Conservation (phyloP, 768 basidiomycete genomes). For the Lentinula edodes region DNA sequence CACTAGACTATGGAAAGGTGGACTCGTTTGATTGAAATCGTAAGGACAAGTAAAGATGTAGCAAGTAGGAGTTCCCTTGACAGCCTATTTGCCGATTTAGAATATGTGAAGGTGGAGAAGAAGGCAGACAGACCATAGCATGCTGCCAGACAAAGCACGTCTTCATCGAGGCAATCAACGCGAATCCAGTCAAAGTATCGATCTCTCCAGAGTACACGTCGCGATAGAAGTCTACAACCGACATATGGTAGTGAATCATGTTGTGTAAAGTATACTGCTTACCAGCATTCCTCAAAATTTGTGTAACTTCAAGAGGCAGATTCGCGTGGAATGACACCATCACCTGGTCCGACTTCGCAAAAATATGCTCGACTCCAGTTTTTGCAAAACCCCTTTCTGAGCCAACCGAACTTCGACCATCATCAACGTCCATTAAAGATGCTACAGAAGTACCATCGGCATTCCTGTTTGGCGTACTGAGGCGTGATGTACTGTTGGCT, state of each 20-base stretch:
- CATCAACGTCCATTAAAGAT: constrained; percentile 68
- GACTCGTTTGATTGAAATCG: constrained; percentile 30
- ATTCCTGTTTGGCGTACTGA: constrained; percentile 32
- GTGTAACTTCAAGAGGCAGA: constrained; percentile 70
- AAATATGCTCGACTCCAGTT: constrained; percentile 38
- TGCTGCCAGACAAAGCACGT: constrained; percentile 87
- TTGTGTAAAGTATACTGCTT: constrained; percentile 13
- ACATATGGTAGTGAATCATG: constrained; percentile 1
- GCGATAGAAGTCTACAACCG: constrained; percentile 52
- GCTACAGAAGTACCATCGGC: constrained; percentile 37
- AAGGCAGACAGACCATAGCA: constrained; percentile 44
- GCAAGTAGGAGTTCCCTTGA: constrained; percentile 72
- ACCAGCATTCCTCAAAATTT: constrained; percentile 67
- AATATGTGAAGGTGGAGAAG: constrained; percentile 1
- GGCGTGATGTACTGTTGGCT: constrained; percentile 31
- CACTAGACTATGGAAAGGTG: constrained; percentile 58
- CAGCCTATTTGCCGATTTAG: constrained; percentile 29
- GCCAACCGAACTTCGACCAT: constrained; percentile 28
- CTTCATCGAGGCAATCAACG: constrained; percentile 62
- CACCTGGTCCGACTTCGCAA: constrained; percentile 72
- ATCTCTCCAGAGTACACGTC: constrained; percentile 68
- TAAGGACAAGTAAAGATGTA: constrained; percentile 76
- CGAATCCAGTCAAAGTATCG: constrained; percentile 67
- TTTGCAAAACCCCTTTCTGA: constrained; percentile 31
- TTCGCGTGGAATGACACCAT: constrained; percentile 61